Conservation (phyloP, 1,139 yeast genomes). For the Saccharomycopsis hybrid region DNA sequence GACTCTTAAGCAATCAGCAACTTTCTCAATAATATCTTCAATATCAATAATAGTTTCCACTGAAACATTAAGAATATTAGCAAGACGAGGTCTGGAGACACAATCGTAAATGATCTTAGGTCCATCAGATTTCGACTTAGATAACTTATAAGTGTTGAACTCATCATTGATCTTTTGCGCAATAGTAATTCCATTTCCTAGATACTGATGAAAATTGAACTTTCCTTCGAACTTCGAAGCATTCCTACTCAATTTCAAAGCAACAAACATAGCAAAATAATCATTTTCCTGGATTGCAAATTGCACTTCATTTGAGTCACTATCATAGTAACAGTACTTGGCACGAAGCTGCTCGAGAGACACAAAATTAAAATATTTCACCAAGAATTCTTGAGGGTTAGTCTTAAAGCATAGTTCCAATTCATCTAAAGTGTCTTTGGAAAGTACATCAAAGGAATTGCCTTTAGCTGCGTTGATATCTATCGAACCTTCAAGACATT, state of each 20-base stretch:
- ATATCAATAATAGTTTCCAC: not conserved
- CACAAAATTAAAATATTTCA: no score
- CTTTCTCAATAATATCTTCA: conserved; percentile 8
- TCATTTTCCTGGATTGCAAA: not conserved
- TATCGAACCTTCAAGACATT: no score
- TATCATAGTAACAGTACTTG: no score
- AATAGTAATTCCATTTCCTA: no score
- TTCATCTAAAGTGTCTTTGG: no score
- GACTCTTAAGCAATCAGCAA: conserved; percentile 10
- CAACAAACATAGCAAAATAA: not conserved
- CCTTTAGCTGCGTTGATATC: no score
- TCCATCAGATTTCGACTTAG: not conserved
- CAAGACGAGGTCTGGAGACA: not conserved
- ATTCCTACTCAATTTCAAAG: not conserved
- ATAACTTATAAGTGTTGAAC: not conserved
- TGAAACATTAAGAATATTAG: not conserved
- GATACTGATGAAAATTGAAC: not conserved
- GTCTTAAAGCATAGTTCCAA: no score
- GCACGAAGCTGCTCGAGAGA: no score
- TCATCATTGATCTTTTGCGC: not conserved
- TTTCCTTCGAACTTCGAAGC: not conserved
- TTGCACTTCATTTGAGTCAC: not conserved
- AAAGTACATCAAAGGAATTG: no score
- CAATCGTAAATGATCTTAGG: conserved; percentile 11
- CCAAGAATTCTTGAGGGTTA: no score